Percentiles rank a stretch among this genome's conserved stretches.
Conservation (phyloP, 2,329 filamentous ascomycete genomes). For the Epichloe scottii region DNA sequence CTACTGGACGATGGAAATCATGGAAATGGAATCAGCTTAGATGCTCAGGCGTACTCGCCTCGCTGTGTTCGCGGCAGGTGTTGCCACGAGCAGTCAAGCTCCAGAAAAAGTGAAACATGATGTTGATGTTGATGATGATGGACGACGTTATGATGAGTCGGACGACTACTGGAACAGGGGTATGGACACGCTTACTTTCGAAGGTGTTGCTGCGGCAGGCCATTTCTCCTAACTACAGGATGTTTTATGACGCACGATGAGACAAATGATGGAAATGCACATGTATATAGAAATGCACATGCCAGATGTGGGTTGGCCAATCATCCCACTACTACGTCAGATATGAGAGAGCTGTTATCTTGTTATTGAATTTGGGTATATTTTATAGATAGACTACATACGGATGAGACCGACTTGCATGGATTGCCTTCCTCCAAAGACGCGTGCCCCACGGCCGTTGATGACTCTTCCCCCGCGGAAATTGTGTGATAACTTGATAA, state of each 20-base stretch:
- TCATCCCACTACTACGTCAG: background rate
- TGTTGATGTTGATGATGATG: background rate
- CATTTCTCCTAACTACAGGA: background rate
- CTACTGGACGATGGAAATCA: slow-evolving; percentile 36
- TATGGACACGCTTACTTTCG: background rate
- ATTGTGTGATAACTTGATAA: no score
- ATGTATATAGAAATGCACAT: background rate
- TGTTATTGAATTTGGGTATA: background rate
- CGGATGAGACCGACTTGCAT: background rate
- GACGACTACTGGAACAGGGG: background rate
- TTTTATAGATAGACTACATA: slow-evolving; percentile 1
- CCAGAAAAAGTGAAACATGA: background rate
- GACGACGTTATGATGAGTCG: background rate
- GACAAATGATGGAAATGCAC: background rate
- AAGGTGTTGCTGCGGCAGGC: background rate
- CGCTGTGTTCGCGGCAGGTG: background rate
- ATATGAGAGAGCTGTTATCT: background rate
- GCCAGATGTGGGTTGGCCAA: background rate
- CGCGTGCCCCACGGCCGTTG: background rate
- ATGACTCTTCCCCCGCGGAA: background rate
- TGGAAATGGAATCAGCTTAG: slow-evolving; percentile 33
- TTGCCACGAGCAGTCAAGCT: background rate
- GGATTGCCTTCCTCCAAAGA: background rate
- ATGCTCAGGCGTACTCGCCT: background rate
- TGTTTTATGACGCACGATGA: background rate